Base-by-base conservation (phyloP, 768 basidiomycete genomes). In the Kwoniella europaea region DNA sequence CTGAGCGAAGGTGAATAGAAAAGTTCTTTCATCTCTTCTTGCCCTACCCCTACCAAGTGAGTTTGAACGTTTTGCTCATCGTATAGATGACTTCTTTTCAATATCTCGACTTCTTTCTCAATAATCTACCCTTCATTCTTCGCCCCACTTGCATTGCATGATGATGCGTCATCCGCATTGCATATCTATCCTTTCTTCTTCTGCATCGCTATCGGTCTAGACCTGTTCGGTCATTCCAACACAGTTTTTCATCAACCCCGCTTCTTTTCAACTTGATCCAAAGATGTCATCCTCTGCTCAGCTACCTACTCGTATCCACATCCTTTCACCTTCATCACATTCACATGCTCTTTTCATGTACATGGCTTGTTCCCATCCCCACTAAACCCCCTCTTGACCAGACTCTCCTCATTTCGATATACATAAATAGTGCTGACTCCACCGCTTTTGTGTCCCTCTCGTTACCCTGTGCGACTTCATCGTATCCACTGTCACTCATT, bases 351-450 rank as follows among this genome's bases (percentile, higher is more conserved):
- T 50, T 60, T 53, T 63, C 27, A 15, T 50, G 42, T 24, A 18
- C 50, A 63, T 29, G 41, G 15, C 46, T 20, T 55, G 44, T 60
- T 43, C 67, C 10, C 18, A 15, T 18, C 18, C 18, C 6, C 46
- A 13, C 46, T 6, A 15, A 13, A 50, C 12, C 46, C 18, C 46
- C 13, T 15, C 46, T 2, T 50, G 18, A 15, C 6, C 15, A 18
- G 18, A 50, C 46, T 16, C 46, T 50, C 13, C 46, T 50, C 35
- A 50, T 18, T 50, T 13, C 4, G 27, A 55, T 65, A 42, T 55
- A 55, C 65, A 65, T 60, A 60, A 60, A 42, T 42, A 35, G 35
- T 42, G 59, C 59, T 60, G 59, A 60, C 59, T 12, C 10, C 9
- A 10, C 15, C 42, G 54, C 44, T 55, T 58, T 53, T 44, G 4